Conservation (phyloP, 2,329 filamentous ascomycete genomes). For the Beauveria sp. region DNA sequence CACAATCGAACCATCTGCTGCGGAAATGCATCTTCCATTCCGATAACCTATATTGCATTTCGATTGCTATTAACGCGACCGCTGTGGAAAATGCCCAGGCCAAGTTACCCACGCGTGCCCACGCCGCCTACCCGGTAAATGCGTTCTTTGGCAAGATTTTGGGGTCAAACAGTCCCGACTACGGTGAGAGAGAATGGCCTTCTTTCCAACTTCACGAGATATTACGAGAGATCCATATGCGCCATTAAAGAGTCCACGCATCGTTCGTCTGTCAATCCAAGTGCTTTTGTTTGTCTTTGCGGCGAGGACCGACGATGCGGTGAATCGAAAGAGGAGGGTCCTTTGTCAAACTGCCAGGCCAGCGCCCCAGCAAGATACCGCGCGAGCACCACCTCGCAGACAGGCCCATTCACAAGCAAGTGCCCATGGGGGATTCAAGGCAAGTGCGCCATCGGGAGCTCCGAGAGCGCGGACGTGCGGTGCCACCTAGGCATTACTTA, state of each 20-base stretch:
- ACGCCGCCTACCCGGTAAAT: background rate
- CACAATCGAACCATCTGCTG: background rate
- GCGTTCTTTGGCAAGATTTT: too few relatives aligned
- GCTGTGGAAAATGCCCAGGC: background rate
- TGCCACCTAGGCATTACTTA: background rate
- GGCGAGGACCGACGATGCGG: background rate
- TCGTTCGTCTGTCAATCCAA: background rate
- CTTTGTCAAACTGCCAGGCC: background rate
- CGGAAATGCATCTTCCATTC: background rate
- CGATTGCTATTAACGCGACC: background rate
- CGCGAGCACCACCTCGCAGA: background rate
- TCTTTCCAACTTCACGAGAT: too few relatives aligned
- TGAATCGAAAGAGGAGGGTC: background rate
- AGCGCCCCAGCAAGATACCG: background rate
- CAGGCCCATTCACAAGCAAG: background rate
- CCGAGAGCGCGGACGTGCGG: background rate
- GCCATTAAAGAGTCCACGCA: background rate
- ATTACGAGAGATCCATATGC: background rate
- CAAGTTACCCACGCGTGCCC: background rate
- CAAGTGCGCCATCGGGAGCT: slow-evolving; percentile 1
- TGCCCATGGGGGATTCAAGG: background rate
- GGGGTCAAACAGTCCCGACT: too few relatives aligned
- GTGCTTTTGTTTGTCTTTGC: background rate
- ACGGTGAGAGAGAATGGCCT: too few relatives aligned
- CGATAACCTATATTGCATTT: background rate